phyloP scores from a whole-genome alignment of 148 eudicot species.

The Vaccinium myrtillus region DNA sequence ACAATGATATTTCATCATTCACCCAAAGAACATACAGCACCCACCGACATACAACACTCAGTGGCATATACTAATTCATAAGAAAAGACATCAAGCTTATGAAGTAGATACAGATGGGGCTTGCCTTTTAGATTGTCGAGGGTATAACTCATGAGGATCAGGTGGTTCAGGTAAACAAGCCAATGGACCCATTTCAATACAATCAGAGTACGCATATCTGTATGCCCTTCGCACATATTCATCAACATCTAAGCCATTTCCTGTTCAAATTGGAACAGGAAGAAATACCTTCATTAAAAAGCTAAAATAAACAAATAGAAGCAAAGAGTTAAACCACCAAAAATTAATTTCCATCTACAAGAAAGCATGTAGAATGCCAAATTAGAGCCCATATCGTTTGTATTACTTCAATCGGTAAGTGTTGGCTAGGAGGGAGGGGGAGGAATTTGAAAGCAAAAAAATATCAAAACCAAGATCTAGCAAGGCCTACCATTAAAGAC shows the following conservation, averaged over 20 bases:
- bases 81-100: background rate
- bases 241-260: slow-evolving; percentile 95
- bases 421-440: background rate
- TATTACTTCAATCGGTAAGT: background rate
- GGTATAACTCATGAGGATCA: slow-evolving; percentile 88
- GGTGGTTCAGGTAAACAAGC: slow-evolving; percentile 97
- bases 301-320: slow-evolving; percentile 8
- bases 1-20: background rate
- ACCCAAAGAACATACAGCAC: background rate
- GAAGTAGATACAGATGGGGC: slow-evolving; percentile 17
- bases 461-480: background rate
- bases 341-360: background rate
- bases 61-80: background rate
- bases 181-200: slow-evolving; percentile 94
- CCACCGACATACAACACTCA: background rate
- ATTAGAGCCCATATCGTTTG: too few relatives aligned
- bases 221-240: slow-evolving; percentile 97
- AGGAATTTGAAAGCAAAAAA: background rate
- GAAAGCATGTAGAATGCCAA: too few relatives aligned
- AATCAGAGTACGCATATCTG: slow-evolving; percentile 95
- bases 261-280: slow-evolving; percentile 34
- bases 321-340: background rate
- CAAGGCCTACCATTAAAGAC: slow-evolving; percentile 80
- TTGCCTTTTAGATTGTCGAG: slow-evolving; percentile 90
- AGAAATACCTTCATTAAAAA: background rate